Evolutionary conservation across 1,139 yeast genomes (phyloP).

Genomic region (Yamadazyma atmosphaerica): DNA sequence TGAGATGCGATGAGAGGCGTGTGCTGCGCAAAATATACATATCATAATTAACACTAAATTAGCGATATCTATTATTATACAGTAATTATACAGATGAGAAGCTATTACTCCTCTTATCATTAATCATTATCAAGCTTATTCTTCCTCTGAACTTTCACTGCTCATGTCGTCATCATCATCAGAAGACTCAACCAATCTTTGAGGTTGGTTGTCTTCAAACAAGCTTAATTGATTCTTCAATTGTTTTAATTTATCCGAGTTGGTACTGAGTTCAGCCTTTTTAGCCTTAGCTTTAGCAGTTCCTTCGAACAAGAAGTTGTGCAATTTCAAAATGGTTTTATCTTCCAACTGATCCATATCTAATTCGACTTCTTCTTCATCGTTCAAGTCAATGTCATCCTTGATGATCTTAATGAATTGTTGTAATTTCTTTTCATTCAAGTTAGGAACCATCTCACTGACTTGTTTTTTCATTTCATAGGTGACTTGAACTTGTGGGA

Average conservation of each 20-base stretch:
- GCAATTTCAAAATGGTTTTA: slow-evolving; percentile 76
- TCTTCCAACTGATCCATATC: slow-evolving; percentile 95
- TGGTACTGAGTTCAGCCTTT: slow-evolving; percentile 52
- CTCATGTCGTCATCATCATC: slow-evolving; percentile 49
- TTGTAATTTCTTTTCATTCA: slow-evolving; percentile 78
- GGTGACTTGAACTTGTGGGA: slow-evolving; percentile 50
- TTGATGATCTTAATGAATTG: slow-evolving; percentile 84
- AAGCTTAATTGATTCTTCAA: slow-evolving; percentile 81
- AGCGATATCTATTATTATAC: slow-evolving; percentile 2
- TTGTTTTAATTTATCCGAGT: slow-evolving; percentile 77
- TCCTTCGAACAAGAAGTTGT: slow-evolving; percentile 72
- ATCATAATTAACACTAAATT: neutral
- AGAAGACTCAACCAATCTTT: slow-evolving; percentile 32
- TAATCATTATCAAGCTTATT: slow-evolving; percentile 24
- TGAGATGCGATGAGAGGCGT: slow-evolving; percentile 1
- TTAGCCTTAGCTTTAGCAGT: slow-evolving; percentile 53
- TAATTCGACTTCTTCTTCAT: slow-evolving; percentile 85
- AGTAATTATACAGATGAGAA: slow-evolving; percentile 2
- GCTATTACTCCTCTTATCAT: neutral
- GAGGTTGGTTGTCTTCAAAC: slow-evolving; percentile 54
- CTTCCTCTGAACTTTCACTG: slow-evolving; percentile 69
- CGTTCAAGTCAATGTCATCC: slow-evolving; percentile 73
- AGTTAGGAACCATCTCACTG: slow-evolving; percentile 77
- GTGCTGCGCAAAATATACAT: neutral
- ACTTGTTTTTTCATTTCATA: slow-evolving; percentile 97